Conservation (phyloP, 768 basidiomycete species). For the Hortiboletus flavorubellus region DNA sequence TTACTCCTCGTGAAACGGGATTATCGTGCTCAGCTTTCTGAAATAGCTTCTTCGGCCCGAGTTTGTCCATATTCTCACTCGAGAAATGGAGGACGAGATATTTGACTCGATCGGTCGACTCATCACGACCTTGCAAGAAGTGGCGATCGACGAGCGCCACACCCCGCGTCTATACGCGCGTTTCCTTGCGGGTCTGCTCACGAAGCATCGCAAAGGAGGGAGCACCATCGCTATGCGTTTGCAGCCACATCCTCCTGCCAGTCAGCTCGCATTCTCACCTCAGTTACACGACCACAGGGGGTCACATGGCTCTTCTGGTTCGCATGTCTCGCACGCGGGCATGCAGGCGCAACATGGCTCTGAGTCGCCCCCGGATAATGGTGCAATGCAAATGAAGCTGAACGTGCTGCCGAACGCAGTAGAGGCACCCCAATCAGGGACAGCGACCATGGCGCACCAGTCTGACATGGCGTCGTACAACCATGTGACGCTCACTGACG, state of each 20-base stretch:
- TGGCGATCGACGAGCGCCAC: conserved; percentile 79
- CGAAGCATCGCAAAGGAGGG: conserved; percentile 66
- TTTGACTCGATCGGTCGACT: conserved; percentile 69
- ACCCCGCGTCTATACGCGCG: conserved; percentile 78
- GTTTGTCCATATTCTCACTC: conserved; percentile 58
- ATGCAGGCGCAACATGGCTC: conserved; percentile 11
- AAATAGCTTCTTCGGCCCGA: conserved; percentile 68
- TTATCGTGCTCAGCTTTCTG: neutral
- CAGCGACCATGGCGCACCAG: neutral
- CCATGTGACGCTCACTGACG: conserved; percentile 17
- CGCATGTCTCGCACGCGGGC: conserved; percentile 19
- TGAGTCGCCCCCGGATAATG: conserved; percentile 18
- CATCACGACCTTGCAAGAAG: conserved; percentile 67
- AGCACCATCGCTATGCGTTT: conserved; percentile 49
- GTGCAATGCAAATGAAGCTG: conserved; percentile 33
- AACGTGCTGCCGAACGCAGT: neutral
- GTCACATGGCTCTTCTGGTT: conserved; percentile 32
- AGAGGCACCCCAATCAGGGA: neutral
- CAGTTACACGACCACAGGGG: conserved; percentile 15
- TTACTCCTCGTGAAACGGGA: neutral
- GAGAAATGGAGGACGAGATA: conserved; percentile 61
- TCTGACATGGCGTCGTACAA: conserved; percentile 45
- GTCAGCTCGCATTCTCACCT: conserved; percentile 23
- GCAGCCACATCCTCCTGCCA: conserved; percentile 48
- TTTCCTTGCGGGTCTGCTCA: conserved; percentile 70